Evolutionary conservation across 495 filamentous ascomycete genomes (phyloP).

Genomic region (Aspergillus sclerotioniger): DNA sequence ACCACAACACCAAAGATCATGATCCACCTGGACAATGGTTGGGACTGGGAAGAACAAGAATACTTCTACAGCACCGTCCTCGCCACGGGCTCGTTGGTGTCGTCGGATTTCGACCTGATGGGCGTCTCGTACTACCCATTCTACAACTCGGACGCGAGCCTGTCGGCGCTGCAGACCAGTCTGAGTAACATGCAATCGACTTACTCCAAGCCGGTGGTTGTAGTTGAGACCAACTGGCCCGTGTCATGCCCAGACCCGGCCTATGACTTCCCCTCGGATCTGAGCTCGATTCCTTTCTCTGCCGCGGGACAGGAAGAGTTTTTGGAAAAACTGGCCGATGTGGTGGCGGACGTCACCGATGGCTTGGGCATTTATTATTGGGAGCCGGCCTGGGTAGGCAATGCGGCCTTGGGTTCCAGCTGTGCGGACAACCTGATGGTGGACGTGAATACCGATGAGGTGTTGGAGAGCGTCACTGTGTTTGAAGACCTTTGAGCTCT

Average conservation of each 20-base stretch:
- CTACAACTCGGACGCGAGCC: conserved; percentile 53
- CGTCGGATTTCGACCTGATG: conserved; percentile 65
- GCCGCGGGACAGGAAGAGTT: conserved; percentile 59
- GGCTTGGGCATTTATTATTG: conserved; percentile 64
- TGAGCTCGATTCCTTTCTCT: conserved; percentile 56
- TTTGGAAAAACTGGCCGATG: conserved; percentile 51
- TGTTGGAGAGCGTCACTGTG: conserved; percentile 31
- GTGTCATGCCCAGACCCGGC: conserved; percentile 54
- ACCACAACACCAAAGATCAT: conserved; percentile 58
- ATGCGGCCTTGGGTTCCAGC: conserved; percentile 57
- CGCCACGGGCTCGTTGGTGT: conserved; percentile 46
- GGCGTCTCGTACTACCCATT: conserved; percentile 73
- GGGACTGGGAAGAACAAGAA: conserved; percentile 62
- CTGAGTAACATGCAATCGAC: conserved; percentile 56
- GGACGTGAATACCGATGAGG: conserved; percentile 28
- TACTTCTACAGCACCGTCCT: conserved; percentile 61
- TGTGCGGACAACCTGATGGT: conserved; percentile 51
- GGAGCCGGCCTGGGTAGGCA: conserved; percentile 69
- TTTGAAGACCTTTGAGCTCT: conserved; percentile 20
- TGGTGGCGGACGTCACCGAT: conserved; percentile 48
- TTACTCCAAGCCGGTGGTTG: conserved; percentile 59
- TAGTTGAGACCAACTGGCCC: conserved; percentile 70
- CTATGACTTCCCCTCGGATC: conserved; percentile 57
- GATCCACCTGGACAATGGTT: conserved; percentile 70
- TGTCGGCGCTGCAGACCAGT: conserved; percentile 52